Conservation (phyloP, 495 filamentous ascomycete genomes). For the Penicillium herquei region DNA sequence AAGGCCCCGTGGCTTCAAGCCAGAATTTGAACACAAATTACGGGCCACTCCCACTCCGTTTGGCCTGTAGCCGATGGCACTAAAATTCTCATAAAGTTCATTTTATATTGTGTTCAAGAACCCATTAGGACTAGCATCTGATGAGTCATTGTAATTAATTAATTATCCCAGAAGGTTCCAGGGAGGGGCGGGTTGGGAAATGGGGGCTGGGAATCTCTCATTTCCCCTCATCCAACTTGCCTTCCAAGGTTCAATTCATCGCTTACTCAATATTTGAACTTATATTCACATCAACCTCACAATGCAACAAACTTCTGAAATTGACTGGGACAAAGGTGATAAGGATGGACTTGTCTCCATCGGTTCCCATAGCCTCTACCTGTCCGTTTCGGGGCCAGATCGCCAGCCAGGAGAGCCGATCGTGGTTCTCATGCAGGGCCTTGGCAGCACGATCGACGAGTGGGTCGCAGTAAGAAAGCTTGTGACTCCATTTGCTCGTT, state of each 20-base stretch:
- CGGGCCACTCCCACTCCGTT: too few species aligned
- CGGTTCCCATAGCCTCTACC: constrained; percentile 22
- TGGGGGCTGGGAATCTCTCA: too few species aligned
- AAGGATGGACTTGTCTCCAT: constrained; percentile 18
- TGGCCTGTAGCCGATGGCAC: too few species aligned
- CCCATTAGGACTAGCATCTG: too few species aligned
- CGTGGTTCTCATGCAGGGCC: constrained; percentile 37
- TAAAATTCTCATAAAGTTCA: too few species aligned
- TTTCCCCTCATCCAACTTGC: too few species aligned
- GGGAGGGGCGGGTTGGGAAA: too few species aligned
- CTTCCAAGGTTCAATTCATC: constrained; percentile 9
- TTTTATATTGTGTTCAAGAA: too few species aligned
- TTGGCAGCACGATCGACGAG: constrained; percentile 32
- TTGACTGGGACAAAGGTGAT: constrained; percentile 19
- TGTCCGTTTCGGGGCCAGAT: constrained; percentile 21
- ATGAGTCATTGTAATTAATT: too few species aligned
- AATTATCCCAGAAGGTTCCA: too few species aligned
- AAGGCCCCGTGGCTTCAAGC: too few species aligned
- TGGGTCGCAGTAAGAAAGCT: constrained; percentile 28
- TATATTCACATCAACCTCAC: constrained; percentile 8
- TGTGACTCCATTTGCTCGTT: constrained; percentile 22
- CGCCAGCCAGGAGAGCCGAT: constrained; percentile 22
- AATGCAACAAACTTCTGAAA: constrained; percentile 13
- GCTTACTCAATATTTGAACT: constrained; percentile 16
- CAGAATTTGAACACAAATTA: too few species aligned